Evolutionary conservation across 371 early-diverging fungal species (phyloP).

Genomic region (Paraphysoderma sedebokerense): DNA sequence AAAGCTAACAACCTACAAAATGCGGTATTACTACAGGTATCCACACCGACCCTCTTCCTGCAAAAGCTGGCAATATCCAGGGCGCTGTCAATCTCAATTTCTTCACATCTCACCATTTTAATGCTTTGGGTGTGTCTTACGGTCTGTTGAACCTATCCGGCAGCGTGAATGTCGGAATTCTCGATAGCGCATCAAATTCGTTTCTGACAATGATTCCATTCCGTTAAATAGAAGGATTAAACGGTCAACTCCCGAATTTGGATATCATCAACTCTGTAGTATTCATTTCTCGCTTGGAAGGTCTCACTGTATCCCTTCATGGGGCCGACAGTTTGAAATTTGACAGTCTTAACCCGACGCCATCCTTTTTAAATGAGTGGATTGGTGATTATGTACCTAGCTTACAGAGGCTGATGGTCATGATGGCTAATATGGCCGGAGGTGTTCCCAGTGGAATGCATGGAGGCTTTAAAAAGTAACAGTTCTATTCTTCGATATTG

Average conservation of each 20-base stretch:
- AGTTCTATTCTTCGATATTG: background rate
- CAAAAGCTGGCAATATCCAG: slow-evolving; percentile 66
- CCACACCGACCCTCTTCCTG: slow-evolving; percentile 5
- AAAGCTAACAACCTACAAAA: background rate
- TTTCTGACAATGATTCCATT: background rate
- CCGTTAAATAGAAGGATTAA: slow-evolving; percentile 53
- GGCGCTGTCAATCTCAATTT: slow-evolving; percentile 79
- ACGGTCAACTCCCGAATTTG: slow-evolving; percentile 84
- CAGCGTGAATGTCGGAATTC: background rate
- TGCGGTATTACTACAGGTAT: too few species aligned
- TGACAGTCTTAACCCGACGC: background rate
- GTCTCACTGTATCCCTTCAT: slow-evolving; percentile 26
- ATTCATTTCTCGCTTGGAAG: slow-evolving; percentile 25
- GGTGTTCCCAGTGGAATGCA: slow-evolving; percentile 16
- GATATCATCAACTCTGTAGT: slow-evolving; percentile 70
- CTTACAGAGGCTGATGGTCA: slow-evolving; percentile 10
- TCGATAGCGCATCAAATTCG: background rate
- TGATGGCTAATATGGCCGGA: slow-evolving; percentile 13
- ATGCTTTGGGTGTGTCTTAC: slow-evolving; percentile 52
- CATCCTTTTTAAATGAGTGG: too few species aligned
- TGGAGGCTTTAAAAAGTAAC: slow-evolving; percentile 15
- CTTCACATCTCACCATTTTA: slow-evolving; percentile 44
- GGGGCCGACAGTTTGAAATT: background rate
- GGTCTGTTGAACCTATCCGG: slow-evolving; percentile 21
- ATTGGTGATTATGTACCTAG: slow-evolving; percentile 10